phyloP scores from a whole-genome alignment of 805 yeast genomes.

The Candida oleophila region DNA sequence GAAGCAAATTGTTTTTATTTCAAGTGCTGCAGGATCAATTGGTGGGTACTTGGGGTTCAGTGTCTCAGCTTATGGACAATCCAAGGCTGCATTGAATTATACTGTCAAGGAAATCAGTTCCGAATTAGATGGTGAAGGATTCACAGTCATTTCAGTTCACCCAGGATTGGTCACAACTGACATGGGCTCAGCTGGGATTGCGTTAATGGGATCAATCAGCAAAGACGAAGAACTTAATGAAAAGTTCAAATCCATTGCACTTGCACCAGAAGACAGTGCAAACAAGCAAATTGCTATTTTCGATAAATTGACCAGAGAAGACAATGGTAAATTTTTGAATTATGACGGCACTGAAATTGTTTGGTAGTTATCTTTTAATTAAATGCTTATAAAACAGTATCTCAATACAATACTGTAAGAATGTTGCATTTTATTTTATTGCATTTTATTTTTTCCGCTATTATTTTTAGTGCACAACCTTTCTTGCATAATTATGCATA shows the following conservation, averaged over 20 bases:
- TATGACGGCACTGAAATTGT: slow-evolving; percentile 17
- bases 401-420: too few relatives aligned
- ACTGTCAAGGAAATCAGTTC: slow-evolving; percentile 20
- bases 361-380: too few relatives aligned
- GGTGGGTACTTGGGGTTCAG: slow-evolving; percentile 18
- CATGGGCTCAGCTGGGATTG: slow-evolving; percentile 16
- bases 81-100: slow-evolving; percentile 38
- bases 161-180: slow-evolving; percentile 43
- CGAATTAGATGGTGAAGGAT: slow-evolving; percentile 23
- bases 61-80: slow-evolving; percentile 26
- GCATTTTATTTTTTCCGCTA: too few relatives aligned
- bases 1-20: slow-evolving; percentile 26
- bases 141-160: slow-evolving; percentile 28
- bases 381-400: too few relatives aligned
- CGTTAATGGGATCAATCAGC: too few relatives aligned
- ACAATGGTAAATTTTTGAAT: slow-evolving; percentile 23
- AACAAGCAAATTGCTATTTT: slow-evolving; percentile 13
- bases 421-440: too few relatives aligned
- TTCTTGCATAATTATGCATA: too few relatives aligned
- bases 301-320: slow-evolving; percentile 16
- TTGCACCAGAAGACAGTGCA: slow-evolving; percentile 10
- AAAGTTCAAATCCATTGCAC: too few relatives aligned
- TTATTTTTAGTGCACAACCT: too few relatives aligned
- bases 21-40: slow-evolving; percentile 26
- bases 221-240: too few relatives aligned